These are phyloP conservation scores for Rhododendron simsii DNA, from an alignment of 148 eudicot genomes.

Conservation along the genomic window DNA sequence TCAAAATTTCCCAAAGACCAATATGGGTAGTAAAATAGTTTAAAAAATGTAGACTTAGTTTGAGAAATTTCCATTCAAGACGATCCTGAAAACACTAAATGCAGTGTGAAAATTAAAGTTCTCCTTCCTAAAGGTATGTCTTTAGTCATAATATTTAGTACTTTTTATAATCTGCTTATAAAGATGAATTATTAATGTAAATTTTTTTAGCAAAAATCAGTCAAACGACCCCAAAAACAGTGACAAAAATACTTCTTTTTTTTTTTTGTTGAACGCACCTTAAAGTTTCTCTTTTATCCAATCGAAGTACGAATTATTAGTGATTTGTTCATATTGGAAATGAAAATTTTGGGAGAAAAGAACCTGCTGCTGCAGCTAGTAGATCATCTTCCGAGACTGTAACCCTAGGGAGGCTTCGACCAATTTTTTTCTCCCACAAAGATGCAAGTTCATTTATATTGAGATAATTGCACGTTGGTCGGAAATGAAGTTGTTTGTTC, in stretches of 20 bases:
- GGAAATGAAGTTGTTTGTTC: slow-evolving; percentile 41
- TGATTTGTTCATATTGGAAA: neutral
- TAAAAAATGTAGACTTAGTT: too few species aligned
- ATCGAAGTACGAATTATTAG: neutral
- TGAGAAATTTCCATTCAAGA: too few species aligned
- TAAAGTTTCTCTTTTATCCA: neutral
- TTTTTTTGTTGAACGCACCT: neutral
- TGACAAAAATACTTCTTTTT: neutral
- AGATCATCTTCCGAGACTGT: slow-evolving; percentile 30
- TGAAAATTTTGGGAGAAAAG: neutral
- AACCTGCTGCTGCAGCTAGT: slow-evolving; percentile 36
- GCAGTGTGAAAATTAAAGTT: too few species aligned
- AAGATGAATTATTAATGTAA: neutral
- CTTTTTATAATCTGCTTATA: neutral
- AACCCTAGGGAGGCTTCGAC: slow-evolving; percentile 32
- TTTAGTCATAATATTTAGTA: neutral
- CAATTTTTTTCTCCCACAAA: slow-evolving; percentile 48
- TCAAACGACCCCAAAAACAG: neutral
- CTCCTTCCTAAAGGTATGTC: neutral
- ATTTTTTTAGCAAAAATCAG: neutral
- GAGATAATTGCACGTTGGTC: slow-evolving; percentile 37
- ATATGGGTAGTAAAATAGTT: too few species aligned
- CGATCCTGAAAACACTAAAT: too few species aligned
- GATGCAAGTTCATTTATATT: slow-evolving; percentile 47
- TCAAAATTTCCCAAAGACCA: too few species aligned